Conservation (phyloP, 257 asterid genomes). For the Nicotiana otophora region DNA sequence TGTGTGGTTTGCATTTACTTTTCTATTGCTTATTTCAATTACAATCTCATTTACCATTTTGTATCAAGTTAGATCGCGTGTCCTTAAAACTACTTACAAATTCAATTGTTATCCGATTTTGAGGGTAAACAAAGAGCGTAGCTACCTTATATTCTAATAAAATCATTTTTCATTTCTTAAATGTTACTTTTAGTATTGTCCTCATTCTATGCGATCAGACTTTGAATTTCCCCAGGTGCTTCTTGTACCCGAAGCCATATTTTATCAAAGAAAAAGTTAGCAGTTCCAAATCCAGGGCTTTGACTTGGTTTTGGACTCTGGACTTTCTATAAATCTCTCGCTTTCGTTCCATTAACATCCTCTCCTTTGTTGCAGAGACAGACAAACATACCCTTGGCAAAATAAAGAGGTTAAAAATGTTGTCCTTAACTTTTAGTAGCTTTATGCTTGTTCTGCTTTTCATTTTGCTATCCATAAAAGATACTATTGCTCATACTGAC, state of each 20-base stretch:
- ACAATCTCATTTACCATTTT: too few relatives aligned
- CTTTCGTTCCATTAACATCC: conserved; percentile 3
- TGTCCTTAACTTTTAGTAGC: conserved; percentile 14
- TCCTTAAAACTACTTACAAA: too few relatives aligned
- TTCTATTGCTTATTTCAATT: too few relatives aligned
- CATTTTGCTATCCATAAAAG: neutral
- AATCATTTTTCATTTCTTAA: neutral
- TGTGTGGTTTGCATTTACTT: too few relatives aligned
- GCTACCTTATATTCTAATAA: too few relatives aligned
- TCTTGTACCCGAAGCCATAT: conserved; percentile 9
- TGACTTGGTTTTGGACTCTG: conserved; percentile 46
- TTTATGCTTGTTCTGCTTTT: conserved; percentile 19
- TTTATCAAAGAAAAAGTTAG: neutral
- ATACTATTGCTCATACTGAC: neutral
- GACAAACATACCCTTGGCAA: neutral
- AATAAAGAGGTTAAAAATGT: conserved; percentile 17
- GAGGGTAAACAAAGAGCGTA: too few relatives aligned
- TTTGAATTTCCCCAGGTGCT: conserved; percentile 38
- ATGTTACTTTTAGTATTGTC: too few relatives aligned
- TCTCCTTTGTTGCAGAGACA: neutral
- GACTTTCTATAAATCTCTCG: conserved; percentile 23
- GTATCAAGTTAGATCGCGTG: too few relatives aligned
- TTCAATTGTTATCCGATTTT: too few relatives aligned
- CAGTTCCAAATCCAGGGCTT: conserved; percentile 33
- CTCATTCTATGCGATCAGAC: neutral